A percentile compares a stretch with the other conserved stretches of the same genome.
Evolutionary conservation across 805 yeast species (phyloP).

Genomic region (Wickerhamiella slavikovae): DNA sequence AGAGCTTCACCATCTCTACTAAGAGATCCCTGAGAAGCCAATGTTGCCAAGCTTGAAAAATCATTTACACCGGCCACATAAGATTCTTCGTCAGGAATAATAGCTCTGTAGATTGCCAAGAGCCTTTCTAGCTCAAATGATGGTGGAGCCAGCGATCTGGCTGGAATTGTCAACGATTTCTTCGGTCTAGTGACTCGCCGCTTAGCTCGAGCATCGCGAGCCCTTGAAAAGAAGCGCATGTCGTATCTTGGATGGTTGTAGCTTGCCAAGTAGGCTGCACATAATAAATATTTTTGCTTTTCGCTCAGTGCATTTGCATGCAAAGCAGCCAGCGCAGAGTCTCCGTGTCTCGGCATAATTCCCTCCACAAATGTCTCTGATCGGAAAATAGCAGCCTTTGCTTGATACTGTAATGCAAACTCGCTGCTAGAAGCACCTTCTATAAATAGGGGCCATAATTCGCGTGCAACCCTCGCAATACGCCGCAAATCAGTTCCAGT

Average conservation of each 20-base stretch:
- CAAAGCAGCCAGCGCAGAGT: too few relatives aligned
- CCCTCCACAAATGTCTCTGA: constrained; percentile 6
- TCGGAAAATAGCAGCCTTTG: constrained; percentile 12
- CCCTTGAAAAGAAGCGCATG: constrained; percentile 43
- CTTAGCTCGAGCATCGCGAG: constrained; percentile 26
- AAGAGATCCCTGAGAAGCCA: constrained; percentile 31
- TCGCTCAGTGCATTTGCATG: constrained; percentile 1
- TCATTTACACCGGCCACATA: constrained; percentile 19
- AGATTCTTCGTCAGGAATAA: constrained; percentile 27
- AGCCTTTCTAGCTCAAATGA: constrained; percentile 60
- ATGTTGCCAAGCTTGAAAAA: constrained; percentile 35
- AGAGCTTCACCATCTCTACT: constrained; percentile 30
- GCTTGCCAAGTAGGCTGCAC: constrained; percentile 72
- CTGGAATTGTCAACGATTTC: constrained; percentile 30
- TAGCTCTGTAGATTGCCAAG: constrained; percentile 58
- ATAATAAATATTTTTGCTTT: constrained; percentile 34
- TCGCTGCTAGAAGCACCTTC: constrained; percentile 9
- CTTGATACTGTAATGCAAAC: constrained; percentile 11
- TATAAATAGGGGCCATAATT: constrained; percentile 17
- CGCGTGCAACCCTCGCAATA: constrained; percentile 10
- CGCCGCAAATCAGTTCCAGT: constrained; percentile 24
- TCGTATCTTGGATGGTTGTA: constrained; percentile 53
- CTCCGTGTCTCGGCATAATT: neutral
- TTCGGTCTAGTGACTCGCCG: constrained; percentile 23
- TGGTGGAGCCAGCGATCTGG: constrained; percentile 48